A percentile compares a stretch with the other conserved stretches of the same genome.
Evolutionary conservation across 2,329 filamentous ascomycete genomes (phyloP).

Genomic region (Pyrenophora tritici-repentis): DNA sequence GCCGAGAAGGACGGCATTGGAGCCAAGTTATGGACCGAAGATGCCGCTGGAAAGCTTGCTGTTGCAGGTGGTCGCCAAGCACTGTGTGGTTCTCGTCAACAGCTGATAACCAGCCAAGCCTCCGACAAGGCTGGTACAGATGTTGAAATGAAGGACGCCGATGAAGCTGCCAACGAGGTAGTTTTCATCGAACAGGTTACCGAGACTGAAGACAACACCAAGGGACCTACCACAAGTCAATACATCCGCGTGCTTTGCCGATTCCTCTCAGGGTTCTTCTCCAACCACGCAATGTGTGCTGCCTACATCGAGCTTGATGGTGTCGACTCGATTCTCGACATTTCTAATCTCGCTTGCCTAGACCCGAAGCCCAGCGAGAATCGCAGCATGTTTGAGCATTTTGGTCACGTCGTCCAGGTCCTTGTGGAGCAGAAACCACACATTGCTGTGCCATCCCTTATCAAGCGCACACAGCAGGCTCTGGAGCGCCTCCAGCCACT

Average conservation of each 20-base stretch:
- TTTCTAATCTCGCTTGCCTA: constrained; percentile 80
- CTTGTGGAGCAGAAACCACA: constrained; percentile 82
- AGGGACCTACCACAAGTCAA: constrained; percentile 61
- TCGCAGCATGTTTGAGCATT: constrained; percentile 65
- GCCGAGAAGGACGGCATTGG: constrained; percentile 73
- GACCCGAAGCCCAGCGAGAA: constrained; percentile 71
- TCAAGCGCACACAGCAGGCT: constrained; percentile 73
- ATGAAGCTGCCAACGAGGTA: constrained; percentile 21
- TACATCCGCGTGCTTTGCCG: constrained; percentile 77
- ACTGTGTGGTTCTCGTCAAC: constrained; percentile 50
- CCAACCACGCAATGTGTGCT: constrained; percentile 72
- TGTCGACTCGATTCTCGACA: constrained; percentile 80
- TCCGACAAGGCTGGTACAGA: constrained; percentile 43
- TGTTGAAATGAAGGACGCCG: constrained; percentile 67
- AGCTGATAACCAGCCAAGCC: constrained; percentile 24
- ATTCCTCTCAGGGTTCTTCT: constrained; percentile 78
- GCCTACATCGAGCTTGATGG: constrained; percentile 80
- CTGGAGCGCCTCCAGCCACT: constrained; percentile 72
- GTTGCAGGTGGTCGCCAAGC: constrained; percentile 61
- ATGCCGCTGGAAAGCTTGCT: constrained; percentile 61
- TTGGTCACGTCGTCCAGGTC: constrained; percentile 75
- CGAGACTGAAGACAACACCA: constrained; percentile 56
- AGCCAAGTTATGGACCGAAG: constrained; percentile 73
- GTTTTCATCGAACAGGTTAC: constrained; percentile 48
- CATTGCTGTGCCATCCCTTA: constrained; percentile 78